Base-by-base conservation (phyloP, 169 alveolate genomes). In the Plasmodium inui region DNA sequence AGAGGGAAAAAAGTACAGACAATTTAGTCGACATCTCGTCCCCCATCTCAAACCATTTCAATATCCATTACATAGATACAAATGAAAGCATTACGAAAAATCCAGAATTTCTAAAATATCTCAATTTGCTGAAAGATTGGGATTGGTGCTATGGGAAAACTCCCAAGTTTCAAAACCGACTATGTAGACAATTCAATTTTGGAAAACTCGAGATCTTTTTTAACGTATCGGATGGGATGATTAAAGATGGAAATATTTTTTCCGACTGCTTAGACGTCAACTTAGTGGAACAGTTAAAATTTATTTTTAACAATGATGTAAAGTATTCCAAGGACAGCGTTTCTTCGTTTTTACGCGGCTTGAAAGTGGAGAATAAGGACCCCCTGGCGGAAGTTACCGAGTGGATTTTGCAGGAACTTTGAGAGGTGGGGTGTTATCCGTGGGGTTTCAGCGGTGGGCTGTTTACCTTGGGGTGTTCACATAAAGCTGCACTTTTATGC, bases 81-180 rank as follows among this genome's bases (percentile, higher is more conserved):
- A 89, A 89, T 89, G 50, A 32, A 19, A 89, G 82, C 72, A 89
- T 89, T n/a, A 89, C 76, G 50, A 89, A 89, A 89, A 79, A 89
- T 79, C 94, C 94, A 14, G 74, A 79, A 61, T 89, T 89, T 80
- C 28, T 89, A n/a, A 89, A 89, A 89, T 79, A 53, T 41, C 78
- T 55, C 61, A 89, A 89, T 79, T 19, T 89, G 44, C 72, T 89
- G 32, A 89, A 79, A 28, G 95, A 96, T n/a, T 97, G 98, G 98
- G 97, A 97, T 28, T 97, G 99, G 98, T 81, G 96, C 44, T 97
- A 95, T 91, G 98, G 98, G 22, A 96, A 96, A 67, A 96, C 97
- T 30, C 98, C 99, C 28, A 89, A 89, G 71, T 89, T 89, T 79
- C 94, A 89, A 79, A 89, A 89, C 37, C 46, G 44, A 79, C 12